Conservation (phyloP, 208 protist species). For the Trypanosoma conorhini region DNA sequence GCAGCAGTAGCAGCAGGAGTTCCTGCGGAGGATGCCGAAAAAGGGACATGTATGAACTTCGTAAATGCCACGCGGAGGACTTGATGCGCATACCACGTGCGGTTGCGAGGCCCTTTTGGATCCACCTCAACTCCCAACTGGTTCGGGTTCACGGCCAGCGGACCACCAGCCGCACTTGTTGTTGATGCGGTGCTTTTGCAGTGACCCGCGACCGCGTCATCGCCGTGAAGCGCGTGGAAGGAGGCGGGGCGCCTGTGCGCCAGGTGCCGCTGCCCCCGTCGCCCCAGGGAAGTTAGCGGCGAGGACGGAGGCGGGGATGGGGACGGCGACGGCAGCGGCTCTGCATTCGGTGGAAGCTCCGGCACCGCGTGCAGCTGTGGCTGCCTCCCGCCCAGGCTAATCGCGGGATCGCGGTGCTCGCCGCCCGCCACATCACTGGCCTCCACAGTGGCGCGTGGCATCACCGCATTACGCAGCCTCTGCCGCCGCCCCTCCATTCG, state of each 20-base stretch:
- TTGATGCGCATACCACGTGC: conserved; percentile 72
- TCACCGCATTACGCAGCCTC: conserved; percentile 17
- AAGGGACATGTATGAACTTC: conserved; percentile 34
- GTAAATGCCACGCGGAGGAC: conserved; percentile 54
- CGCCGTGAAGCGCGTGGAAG: background rate
- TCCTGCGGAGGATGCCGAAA: background rate
- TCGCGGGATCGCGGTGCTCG: background rate
- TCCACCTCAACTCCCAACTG: conserved; percentile 76
- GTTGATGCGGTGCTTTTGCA: background rate
- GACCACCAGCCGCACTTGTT: background rate
- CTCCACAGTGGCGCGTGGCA: background rate
- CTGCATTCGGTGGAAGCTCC: background rate
- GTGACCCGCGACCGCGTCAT: background rate
- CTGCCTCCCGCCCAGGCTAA: background rate
- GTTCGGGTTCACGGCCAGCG: conserved; percentile 59
- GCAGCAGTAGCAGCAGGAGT: background rate
- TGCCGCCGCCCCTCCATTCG: conserved; percentile 19
- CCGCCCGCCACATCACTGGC: background rate
- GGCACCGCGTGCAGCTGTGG: background rate
- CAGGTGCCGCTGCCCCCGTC: background rate
- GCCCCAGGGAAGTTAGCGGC: background rate
- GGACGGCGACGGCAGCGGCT: background rate
- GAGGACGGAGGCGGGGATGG: background rate
- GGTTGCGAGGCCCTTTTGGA: conserved; percentile 40
- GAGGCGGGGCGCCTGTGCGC: background rate